phyloP scores from a whole-genome alignment of 805 yeast species.

The Hanseniaspora nectarophila region DNA sequence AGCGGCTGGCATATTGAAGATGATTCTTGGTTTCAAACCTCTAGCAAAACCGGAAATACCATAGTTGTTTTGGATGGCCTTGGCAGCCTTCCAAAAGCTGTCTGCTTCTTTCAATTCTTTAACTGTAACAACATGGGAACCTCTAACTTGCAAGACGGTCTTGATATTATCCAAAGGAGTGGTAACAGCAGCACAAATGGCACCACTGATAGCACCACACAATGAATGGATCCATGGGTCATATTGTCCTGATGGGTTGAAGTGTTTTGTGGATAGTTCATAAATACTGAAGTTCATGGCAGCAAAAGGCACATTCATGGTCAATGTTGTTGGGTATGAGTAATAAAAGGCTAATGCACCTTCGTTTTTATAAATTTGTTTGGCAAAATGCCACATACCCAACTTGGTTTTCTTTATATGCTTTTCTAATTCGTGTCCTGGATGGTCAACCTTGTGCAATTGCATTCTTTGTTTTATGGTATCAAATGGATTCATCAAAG shows the following conservation, averaged over 20 bases:
- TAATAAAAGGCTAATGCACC: slow-evolving; percentile 76
- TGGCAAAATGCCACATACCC: slow-evolving; percentile 24
- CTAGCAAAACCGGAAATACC: slow-evolving; percentile 61
- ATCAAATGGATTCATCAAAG: slow-evolving; percentile 95
- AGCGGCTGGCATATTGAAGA: slow-evolving; percentile 88
- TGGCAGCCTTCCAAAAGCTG: slow-evolving; percentile 62
- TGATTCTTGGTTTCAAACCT: slow-evolving; percentile 82
- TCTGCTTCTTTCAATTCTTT: slow-evolving; percentile 37
- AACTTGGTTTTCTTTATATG: slow-evolving; percentile 14
- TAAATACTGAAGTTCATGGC: slow-evolving; percentile 88
- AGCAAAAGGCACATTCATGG: slow-evolving; percentile 88
- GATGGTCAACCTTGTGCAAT: slow-evolving; percentile 25
- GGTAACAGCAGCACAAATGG: slow-evolving; percentile 85
- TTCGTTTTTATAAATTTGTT: slow-evolving; percentile 44
- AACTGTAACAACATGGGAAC: slow-evolving; percentile 35
- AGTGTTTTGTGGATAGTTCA: slow-evolving; percentile 63
- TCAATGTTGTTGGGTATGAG: slow-evolving; percentile 86
- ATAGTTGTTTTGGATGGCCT: slow-evolving; percentile 47
- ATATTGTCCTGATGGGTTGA: slow-evolving; percentile 68
- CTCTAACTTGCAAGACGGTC: slow-evolving; percentile 78
- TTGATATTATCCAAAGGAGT: slow-evolving; percentile 91
- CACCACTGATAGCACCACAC: slow-evolving; percentile 90
- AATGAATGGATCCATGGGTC: slow-evolving; percentile 88
- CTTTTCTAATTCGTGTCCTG: slow-evolving; percentile 14
- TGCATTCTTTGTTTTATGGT: slow-evolving; percentile 95